Base-by-base conservation (phyloP, 2,329 filamentous ascomycete species). In the Arthrobotrys musiformis region DNA sequence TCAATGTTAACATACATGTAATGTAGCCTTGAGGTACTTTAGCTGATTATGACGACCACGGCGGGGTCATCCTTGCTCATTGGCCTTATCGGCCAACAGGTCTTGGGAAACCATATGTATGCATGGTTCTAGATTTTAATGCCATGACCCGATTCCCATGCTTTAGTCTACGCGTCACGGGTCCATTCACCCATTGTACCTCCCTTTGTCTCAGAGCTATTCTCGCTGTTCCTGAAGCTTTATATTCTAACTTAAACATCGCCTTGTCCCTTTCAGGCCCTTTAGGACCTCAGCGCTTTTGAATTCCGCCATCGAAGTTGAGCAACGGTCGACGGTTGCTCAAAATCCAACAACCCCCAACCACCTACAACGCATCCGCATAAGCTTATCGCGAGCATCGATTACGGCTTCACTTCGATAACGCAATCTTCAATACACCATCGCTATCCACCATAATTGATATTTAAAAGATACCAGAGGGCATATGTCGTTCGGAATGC, bases 331-430 rank as follows among this genome's bases (percentile, higher is more conserved):
- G 19, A 19, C 4, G 35, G 11, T 22, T 15, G 33, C 11, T 26
- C 37, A 72, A 73, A 66, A 61, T 67, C 61, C 69, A 73, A 73
- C 69, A 73, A 19, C 19, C 15, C 30, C 61, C 40, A 42, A 61
- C 60, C 37, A 56, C 60, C 22, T 33, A 11, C 69, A 73, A 73
- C 69, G 50, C 61, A 50, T 22, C 19, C 4, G 19, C 11, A 42
- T 42, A 42, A 42, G 37, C 37, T 1, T 30, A 30, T 15, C 44
- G 2, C 17, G 44, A 24, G n/a, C n/a, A n/a, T n/a, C n/a, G n/a
- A n/a, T n/a, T n/a, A n/a, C n/a, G n/a, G n/a, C n/a, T n/a, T n/a
- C n/a, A n/a, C 9, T 46, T 9, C 26, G 7, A 33, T 22, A 17
- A 33, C 13, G n/a, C 26, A 33, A 13, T 13, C 56, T 17, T 44